Percentiles rank a stretch among this genome's conserved stretches.
Conservation (phyloP, 225 moss, liverwort and hornwort genomes). For the Neckera pumila region DNA sequence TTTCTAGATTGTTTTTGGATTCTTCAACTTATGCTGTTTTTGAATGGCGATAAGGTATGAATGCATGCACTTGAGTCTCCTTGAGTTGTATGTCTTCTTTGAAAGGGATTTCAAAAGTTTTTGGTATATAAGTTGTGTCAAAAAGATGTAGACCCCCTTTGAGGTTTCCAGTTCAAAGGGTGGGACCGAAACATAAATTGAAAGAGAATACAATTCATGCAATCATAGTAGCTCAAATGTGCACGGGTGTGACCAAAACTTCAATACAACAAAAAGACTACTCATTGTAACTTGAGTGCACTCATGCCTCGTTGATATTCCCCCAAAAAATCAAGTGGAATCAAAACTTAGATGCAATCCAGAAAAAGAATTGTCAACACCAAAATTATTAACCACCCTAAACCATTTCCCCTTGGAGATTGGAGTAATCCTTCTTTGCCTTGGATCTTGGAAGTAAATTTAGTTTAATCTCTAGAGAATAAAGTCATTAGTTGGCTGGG, state of each 20-base stretch:
- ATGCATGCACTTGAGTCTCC: not conserved
- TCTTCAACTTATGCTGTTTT: not conserved
- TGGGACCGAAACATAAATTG: not conserved
- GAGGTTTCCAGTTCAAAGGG: no score
- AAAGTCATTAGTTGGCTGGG: not conserved
- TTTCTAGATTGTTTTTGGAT: not conserved
- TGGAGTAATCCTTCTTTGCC: not conserved
- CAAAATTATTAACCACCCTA: not conserved
- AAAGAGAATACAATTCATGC: not conserved
- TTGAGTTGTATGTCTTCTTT: not conserved
- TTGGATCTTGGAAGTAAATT: accelerated
- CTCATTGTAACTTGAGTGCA: not conserved
- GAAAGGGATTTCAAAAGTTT: no score
- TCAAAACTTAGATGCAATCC: not conserved
- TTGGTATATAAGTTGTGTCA: not conserved
- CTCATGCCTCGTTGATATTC: not conserved
- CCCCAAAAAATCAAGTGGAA: not conserved
- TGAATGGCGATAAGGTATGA: not conserved
- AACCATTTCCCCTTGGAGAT: not conserved
- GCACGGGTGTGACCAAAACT: not conserved
- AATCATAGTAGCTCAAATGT: not conserved
- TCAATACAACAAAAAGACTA: not conserved
- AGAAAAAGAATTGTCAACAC: not conserved
- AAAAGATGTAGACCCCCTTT: not conserved
- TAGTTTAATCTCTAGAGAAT: not conserved